Percentiles rank a stretch among this genome's conserved stretches.
These are phyloP conservation scores for Trichophyton mentagrophytes DNA, from an alignment of 2,329 filamentous ascomycete species.

Conservation along the genomic window DNA sequence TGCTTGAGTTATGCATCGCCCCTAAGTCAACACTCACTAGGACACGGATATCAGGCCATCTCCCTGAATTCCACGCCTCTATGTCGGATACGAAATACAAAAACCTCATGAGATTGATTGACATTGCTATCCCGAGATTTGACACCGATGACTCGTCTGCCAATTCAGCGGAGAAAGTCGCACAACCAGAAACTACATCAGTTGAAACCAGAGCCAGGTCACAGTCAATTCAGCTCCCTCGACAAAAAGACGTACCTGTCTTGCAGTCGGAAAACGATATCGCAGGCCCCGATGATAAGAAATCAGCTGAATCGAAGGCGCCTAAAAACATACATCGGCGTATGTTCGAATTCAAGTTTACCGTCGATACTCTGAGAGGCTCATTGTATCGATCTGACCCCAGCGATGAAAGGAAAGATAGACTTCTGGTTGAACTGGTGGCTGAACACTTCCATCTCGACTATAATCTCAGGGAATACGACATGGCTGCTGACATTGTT, in stretches of 20 bases:
- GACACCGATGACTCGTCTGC: slow-evolving; percentile 27
- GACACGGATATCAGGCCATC: slow-evolving; percentile 76
- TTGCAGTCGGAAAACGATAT: slow-evolving; percentile 54
- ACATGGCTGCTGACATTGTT: slow-evolving; percentile 86
- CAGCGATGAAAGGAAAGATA: slow-evolving; percentile 60
- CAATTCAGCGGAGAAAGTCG: slow-evolving; percentile 20
- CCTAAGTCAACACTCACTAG: slow-evolving; percentile 87
- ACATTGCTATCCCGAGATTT: slow-evolving; percentile 85
- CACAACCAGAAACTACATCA: slow-evolving; percentile 23
- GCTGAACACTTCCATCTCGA: slow-evolving; percentile 79
- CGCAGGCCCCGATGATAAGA: slow-evolving; percentile 28
- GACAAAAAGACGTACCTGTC: slow-evolving; percentile 62
- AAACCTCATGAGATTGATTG: slow-evolving; percentile 86
- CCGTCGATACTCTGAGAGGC: slow-evolving; percentile 83
- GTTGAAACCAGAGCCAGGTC: slow-evolving; percentile 39
- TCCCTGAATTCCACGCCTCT: slow-evolving; percentile 82
- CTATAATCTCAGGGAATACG: slow-evolving; percentile 76
- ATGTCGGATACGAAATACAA: slow-evolving; percentile 96
- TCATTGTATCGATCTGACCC: slow-evolving; percentile 81
- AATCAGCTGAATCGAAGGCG: slow-evolving; percentile 29
- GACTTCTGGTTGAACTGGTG: slow-evolving; percentile 77
- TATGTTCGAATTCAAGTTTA: slow-evolving; percentile 93
- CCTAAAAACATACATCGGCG: slow-evolving; percentile 68
- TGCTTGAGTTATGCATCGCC: slow-evolving; percentile 92
- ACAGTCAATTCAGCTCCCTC: slow-evolving; percentile 60